A percentile compares a stretch with the other conserved stretches of the same genome.
Evolutionary conservation across 1,139 yeast species (phyloP).

Genomic region (Saccharomycopsis phalli): DNA sequence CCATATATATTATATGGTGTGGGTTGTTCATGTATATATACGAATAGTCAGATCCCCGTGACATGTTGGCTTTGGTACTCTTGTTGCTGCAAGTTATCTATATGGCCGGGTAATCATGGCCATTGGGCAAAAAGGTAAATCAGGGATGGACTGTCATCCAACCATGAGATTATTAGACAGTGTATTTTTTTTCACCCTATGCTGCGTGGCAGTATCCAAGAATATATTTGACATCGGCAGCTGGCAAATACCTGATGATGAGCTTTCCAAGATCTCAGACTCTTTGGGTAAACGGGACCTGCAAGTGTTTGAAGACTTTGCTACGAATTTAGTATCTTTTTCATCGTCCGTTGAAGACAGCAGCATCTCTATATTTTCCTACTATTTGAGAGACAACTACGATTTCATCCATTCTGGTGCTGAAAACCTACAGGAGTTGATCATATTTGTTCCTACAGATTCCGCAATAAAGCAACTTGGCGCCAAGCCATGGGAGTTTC

Average conservation of each 20-base stretch:
- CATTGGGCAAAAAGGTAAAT: not conserved
- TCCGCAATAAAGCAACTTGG: constrained; percentile 37
- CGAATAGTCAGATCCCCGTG: constrained; percentile 26
- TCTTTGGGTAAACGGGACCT: not conserved
- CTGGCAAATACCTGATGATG: constrained; percentile 5
- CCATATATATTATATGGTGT: constrained; percentile 29
- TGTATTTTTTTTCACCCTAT: constrained; percentile 2
- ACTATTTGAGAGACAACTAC: constrained; percentile 46
- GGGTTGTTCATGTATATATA: constrained; percentile 30
- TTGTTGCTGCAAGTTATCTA: not conserved
- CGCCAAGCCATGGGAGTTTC: constrained; percentile 66
- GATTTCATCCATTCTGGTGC: constrained; percentile 21
- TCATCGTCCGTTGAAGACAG: not conserved
- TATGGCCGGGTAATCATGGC: constrained; percentile 1
- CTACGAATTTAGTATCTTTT: constrained; percentile 1
- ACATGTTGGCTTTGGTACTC: constrained; percentile 20
- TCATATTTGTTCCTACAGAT: constrained; percentile 56
- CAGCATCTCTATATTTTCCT: constrained; percentile 42
- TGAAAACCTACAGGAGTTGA: constrained; percentile 30
- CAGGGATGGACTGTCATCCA: not conserved
- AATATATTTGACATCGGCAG: constrained; percentile 12
- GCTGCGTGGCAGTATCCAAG: constrained; percentile 7
- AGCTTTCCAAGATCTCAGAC: not conserved
- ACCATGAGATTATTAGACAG: constrained; percentile 1
- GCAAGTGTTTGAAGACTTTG: constrained; percentile 2